Evolutionary conservation across 768 basidiomycete genomes (phyloP), one percentile per base, ranked within the genome.

Genomic region (Botryobasidium botryosum): DNA sequence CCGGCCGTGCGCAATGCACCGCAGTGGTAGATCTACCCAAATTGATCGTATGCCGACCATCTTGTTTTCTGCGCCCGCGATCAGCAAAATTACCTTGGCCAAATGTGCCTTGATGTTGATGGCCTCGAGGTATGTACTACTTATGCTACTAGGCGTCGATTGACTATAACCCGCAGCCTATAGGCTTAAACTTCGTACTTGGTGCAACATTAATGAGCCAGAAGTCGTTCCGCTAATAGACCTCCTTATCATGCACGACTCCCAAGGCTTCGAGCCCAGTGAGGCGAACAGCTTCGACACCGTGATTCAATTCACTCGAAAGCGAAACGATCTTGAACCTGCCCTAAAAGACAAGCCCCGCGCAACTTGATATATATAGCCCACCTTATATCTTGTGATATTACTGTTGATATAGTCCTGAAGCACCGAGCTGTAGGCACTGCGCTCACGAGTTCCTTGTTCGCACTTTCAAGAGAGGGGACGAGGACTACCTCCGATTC

Each of bases 191-290:
- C n/a, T n/a, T n/a, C n/a, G n/a, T n/a, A n/a, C n/a, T n/a, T n/a
- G n/a, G n/a, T n/a, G n/a, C 6, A 50, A 61, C 29, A 60, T 62
- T 23, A 24, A 51, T 3, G 37, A 33, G 12, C 57, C 50, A 38
- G 51, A 57, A 38, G 52, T 38, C 4, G 56, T 53, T 3, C 21
- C 32, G 3, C 28, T 48, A 6, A 60, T 61, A 28, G 38, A 48
- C 6, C 54, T 48, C 13, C 56, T 62, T 40, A 50, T 61, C 13
- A 44, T 62, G 7, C 61, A 62, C 44, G 61, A 62, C 38, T 56
- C 55, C 32, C 37, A 51, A 45, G 61, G 61, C 8, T 62, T 59
- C 43, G 61, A 60, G 31, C 41, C 59, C 13, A 59, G 59, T 17
- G 53, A 55, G 12, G 40, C 17, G 4, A 35, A 48, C 6, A 57